Percentiles rank a stretch among this genome's conserved stretches.
Evolutionary conservation across 2,329 filamentous ascomycete genomes (phyloP).

Genomic region (Scedosporium minutisporum): DNA sequence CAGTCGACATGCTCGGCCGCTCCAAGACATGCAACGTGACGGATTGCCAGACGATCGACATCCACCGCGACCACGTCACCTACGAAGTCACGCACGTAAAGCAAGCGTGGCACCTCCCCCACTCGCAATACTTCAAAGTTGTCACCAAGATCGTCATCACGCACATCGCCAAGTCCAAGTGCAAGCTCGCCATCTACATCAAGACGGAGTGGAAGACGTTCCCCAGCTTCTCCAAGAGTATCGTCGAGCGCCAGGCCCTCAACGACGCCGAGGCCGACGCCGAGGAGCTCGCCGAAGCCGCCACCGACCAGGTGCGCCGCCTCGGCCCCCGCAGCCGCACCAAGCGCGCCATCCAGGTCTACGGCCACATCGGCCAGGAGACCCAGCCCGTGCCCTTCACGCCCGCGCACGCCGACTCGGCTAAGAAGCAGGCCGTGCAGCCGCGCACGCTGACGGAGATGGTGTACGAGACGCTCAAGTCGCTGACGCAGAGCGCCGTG

Average conservation of each 20-base stretch:
- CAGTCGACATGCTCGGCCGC: slow-evolving; percentile 54
- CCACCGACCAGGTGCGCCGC: slow-evolving; percentile 67
- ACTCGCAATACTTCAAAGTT: slow-evolving; percentile 67
- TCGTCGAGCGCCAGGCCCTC: slow-evolving; percentile 62
- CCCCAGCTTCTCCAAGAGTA: slow-evolving; percentile 48
- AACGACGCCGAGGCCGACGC: slow-evolving; percentile 65
- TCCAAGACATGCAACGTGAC: slow-evolving; percentile 53
- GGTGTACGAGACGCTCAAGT: slow-evolving; percentile 62
- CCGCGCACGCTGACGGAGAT: slow-evolving; percentile 57
- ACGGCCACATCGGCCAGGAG: slow-evolving; percentile 63
- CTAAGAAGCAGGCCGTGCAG: slow-evolving; percentile 50
- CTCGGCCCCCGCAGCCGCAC: slow-evolving; percentile 66
- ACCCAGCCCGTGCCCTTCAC: slow-evolving; percentile 54
- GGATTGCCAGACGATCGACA: slow-evolving; percentile 80
- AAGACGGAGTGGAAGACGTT: slow-evolving; percentile 77
- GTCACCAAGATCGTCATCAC: slow-evolving; percentile 91
- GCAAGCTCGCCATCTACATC: slow-evolving; percentile 80
- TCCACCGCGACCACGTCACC: slow-evolving; percentile 65
- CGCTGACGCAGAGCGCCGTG: slow-evolving; percentile 63
- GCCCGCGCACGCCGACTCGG: slow-evolving; percentile 33
- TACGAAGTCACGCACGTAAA: slow-evolving; percentile 55
- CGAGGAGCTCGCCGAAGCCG: slow-evolving; percentile 64
- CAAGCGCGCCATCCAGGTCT: slow-evolving; percentile 69
- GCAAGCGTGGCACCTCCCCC: slow-evolving; percentile 75
- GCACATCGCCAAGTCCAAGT: slow-evolving; percentile 82